Evolutionary conservation across 768 basidiomycete genomes (phyloP).

Genomic region (Coprinopsis sp.): DNA sequence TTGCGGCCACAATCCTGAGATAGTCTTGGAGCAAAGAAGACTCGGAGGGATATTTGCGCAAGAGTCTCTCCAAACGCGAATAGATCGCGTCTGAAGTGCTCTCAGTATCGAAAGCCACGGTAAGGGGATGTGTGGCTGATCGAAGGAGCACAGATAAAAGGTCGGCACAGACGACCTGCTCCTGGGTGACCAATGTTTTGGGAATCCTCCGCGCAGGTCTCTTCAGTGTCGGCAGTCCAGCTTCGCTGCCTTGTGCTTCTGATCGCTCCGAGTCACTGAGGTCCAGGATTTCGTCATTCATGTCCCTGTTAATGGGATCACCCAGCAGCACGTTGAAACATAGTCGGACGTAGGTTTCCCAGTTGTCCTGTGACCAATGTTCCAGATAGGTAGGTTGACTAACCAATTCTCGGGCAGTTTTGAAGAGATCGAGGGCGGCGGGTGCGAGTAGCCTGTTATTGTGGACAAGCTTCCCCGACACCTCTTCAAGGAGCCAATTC

Average conservation of each 20-base stretch:
- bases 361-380: conserved; percentile 55
- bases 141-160: conserved; percentile 57
- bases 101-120: conserved; percentile 1
- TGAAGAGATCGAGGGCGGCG: conserved; percentile 76
- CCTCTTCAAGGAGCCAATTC: conserved; percentile 57
- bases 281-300: conserved; percentile 26
- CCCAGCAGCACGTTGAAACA: conserved; percentile 76
- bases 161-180: conserved; percentile 69
- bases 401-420: conserved; percentile 64
- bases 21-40: conserved; percentile 78
- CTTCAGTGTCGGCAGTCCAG: no score
- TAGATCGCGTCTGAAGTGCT: conserved; percentile 29
- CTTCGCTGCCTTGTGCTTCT: no score
- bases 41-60: conserved; percentile 63
- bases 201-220: conserved; percentile 14
- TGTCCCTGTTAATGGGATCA: conserved; percentile 38
- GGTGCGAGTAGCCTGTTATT: conserved; percentile 51
- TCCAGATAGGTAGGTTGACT: conserved; percentile 74
- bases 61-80: conserved; percentile 52
- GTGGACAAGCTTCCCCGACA: conserved; percentile 55
- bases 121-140: conserved; percentile 27
- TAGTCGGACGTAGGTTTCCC: conserved; percentile 66
- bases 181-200: conserved; percentile 36
- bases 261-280: no score
- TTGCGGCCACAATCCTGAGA: conserved; percentile 59